Percentiles rank a stretch among this genome's conserved stretches.
phyloP scores from a whole-genome alignment of 805 yeast genomes.

The Nakazawaea siamensis region DNA sequence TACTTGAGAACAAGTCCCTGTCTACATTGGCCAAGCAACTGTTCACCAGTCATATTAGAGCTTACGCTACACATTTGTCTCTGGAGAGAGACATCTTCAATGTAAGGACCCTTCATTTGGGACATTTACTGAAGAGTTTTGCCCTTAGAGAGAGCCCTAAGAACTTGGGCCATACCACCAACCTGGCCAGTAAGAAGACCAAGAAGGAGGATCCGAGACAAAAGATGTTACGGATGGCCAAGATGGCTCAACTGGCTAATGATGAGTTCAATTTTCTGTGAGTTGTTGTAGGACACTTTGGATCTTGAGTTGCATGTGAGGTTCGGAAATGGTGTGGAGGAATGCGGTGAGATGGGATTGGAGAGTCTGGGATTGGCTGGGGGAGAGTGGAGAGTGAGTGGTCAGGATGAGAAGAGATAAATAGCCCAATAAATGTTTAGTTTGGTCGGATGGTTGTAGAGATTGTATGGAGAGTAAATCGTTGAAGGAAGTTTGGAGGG shows the following conservation, averaged over 20 bases:
- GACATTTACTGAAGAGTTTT: constrained; percentile 92
- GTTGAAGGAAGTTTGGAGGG: no score
- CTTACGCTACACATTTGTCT: constrained; percentile 90
- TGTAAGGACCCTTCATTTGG: constrained; percentile 77
- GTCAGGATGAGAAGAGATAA: no score
- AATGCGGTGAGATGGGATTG: no score
- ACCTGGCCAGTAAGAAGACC: constrained; percentile 27
- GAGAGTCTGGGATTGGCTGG: no score
- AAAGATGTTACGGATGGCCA: constrained; percentile 71
- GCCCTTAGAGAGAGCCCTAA: constrained; percentile 94
- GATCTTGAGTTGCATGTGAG: no score
- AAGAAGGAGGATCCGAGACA: constrained; percentile 62
- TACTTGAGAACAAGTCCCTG: constrained; percentile 56
- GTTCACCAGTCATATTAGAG: constrained; percentile 83
- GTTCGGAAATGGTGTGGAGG: no score
- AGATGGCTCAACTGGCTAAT: constrained; percentile 50
- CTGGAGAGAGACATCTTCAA: constrained; percentile 76
- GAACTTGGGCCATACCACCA: constrained; percentile 35
- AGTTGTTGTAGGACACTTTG: no score
- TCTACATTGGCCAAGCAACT: constrained; percentile 70
- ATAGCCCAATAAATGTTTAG: no score
- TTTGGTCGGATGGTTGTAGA: no score
- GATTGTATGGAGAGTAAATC: no score
- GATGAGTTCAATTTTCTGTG: constrained; percentile 62
- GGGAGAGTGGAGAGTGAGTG: no score